These are phyloP conservation scores for Aaosphaeria arxii DNA, from an alignment of 2,329 filamentous ascomycete species.

Conservation along the genomic window DNA sequence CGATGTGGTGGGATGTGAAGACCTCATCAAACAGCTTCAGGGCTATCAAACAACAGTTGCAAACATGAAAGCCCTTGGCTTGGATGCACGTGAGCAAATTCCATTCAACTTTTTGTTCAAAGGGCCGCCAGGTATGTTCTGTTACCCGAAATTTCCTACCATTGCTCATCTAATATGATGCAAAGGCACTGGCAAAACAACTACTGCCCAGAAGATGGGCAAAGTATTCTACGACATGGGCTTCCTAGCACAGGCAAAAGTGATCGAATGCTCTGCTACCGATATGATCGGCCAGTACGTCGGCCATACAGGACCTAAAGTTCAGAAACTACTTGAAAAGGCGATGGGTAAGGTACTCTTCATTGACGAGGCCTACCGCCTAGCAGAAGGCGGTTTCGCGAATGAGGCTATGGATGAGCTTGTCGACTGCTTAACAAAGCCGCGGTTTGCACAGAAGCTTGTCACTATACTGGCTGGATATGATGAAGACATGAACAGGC, in stretches of 20 bases:
- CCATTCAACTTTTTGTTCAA: constrained; percentile 69
- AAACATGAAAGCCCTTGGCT: constrained; percentile 49
- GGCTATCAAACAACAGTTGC: constrained; percentile 53
- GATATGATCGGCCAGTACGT: constrained; percentile 68
- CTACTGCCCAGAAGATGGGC: constrained; percentile 70
- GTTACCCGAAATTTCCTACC: not conserved
- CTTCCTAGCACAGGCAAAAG: constrained; percentile 58
- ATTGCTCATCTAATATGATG: not conserved
- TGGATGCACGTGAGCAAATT: constrained; percentile 58
- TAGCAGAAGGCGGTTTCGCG: constrained; percentile 57
- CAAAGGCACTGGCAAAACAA: constrained; percentile 67
- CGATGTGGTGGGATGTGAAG: constrained; percentile 58
- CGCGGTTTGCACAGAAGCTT: constrained; percentile 57
- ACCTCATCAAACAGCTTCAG: constrained; percentile 52
- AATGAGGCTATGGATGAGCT: constrained; percentile 54
- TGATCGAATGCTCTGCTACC: constrained; percentile 64
- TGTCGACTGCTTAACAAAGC: constrained; percentile 54
- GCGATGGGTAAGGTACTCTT: constrained; percentile 66
- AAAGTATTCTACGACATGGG: constrained; percentile 74
- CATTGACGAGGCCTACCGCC: constrained; percentile 70
- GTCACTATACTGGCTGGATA: constrained; percentile 70
- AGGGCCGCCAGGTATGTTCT: constrained; percentile 56
- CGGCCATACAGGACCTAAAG: constrained; percentile 68
- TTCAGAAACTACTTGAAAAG: constrained; percentile 57
- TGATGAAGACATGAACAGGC: constrained; percentile 60